Base-by-base conservation (phyloP, 768 basidiomycete species). In the Pleurotus tuber-regium region DNA sequence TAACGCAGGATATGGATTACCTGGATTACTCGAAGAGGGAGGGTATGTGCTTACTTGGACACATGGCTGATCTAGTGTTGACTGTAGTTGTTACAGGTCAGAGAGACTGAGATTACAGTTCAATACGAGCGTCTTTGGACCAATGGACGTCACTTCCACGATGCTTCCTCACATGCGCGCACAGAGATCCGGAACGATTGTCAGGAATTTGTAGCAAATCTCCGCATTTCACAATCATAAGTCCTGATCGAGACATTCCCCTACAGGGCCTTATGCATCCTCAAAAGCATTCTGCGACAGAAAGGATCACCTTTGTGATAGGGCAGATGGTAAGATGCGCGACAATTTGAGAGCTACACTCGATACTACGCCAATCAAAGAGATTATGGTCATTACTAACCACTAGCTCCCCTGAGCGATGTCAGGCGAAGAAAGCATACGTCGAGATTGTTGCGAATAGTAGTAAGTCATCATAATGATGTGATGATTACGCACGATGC, bases 11-110 rank as follows among this genome's bases (percentile, higher is more conserved):
- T 52, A 61, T 49, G 74, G 77, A 0, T 40, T 69, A 29, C 70
- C 72, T 2, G 70, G 70, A 5, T 56, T 84, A 3, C 31, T 80
- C 10, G 84, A 86, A 64, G 84, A 86, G 63, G 75, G 72, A 58
- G 79, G 82, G 80, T 84, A 57, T 39, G 75, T 66, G 25, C 8
- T 6, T 18, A 14, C 29, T 47, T 21, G 36, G n/a, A 6, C n/a
- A 38, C 5, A 38, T 31, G n/a, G 38, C 24, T 40, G 24, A 4
- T 4, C n/a, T n/a, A n/a, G n/a, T n/a, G 10, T 9, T 11, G 21
- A 21, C 12, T 2, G 29, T 29, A 70, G 71, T 47, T n/a, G n/a
- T n/a, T n/a, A 18, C n/a, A n/a, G n/a, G n/a, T 61, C 64, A 10
- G 63, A 65, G 23, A 50, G 63, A 12, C 56, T 79, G 29, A 66